Conservation (phyloP, 139 green algal species). For the Pycnococcus provasolii region DNA sequence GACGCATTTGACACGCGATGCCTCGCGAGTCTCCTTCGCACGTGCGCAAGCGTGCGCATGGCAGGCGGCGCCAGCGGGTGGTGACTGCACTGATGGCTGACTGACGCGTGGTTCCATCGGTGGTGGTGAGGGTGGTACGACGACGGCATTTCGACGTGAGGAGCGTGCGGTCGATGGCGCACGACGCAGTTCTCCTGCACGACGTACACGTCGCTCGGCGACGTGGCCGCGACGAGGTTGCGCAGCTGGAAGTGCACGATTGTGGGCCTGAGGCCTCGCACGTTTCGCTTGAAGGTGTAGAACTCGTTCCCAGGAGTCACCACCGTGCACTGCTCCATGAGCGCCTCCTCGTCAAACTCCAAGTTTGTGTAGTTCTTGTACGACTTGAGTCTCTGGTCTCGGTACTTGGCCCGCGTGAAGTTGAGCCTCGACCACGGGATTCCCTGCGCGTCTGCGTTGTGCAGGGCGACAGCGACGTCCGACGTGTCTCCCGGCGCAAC, state of each 20-base stretch:
- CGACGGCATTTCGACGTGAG: slow-evolving; percentile 11
- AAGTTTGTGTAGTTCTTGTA: slow-evolving; percentile 86
- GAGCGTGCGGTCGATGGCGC: slow-evolving; percentile 30
- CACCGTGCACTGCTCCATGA: slow-evolving; percentile 20
- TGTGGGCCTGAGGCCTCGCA: slow-evolving; percentile 39
- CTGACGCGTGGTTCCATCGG: background rate
- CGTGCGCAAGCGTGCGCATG: too few relatives aligned
- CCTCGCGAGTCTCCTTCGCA: too few relatives aligned
- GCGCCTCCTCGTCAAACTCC: slow-evolving; percentile 24
- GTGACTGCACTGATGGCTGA: too few relatives aligned
- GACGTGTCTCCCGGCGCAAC: too few relatives aligned
- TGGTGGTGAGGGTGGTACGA: background rate
- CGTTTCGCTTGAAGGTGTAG: slow-evolving; percentile 62
- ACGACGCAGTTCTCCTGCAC: slow-evolving; percentile 49
- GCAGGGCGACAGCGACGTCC: background rate
- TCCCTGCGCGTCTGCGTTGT: slow-evolving; percentile 37
- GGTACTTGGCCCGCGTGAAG: slow-evolving; percentile 55
- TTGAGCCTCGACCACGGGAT: slow-evolving; percentile 76
- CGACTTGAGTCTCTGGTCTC: slow-evolving; percentile 42
- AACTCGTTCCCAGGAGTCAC: slow-evolving; percentile 8
- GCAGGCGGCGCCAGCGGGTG: too few relatives aligned
- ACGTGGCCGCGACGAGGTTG: slow-evolving; percentile 75
- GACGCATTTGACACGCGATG: too few relatives aligned
- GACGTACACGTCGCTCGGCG: slow-evolving; percentile 66
- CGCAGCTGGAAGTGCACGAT: slow-evolving; percentile 91